Evolutionary conservation across 2,329 filamentous ascomycete genomes (phyloP), one percentile per base, ranked within the genome.

Genomic region (Aspergillus sp.): DNA sequence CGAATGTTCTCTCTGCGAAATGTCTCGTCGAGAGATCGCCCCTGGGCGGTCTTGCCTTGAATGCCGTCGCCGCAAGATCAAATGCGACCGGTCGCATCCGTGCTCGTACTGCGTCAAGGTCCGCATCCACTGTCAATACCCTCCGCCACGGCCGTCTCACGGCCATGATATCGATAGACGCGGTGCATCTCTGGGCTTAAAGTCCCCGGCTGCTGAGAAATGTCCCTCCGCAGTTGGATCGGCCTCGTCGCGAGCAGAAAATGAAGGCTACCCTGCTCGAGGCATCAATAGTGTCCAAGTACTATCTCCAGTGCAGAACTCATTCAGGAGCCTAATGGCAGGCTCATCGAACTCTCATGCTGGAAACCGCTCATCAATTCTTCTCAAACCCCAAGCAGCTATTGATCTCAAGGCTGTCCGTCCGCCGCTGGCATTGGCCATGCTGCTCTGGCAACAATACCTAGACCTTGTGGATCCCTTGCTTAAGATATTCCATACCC

Each of bases 401-500:
- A 15, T 34, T 5, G 8, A 44, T 13, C 26, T 49, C 3, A 24
- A 41, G 4, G 3, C 24, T 5, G 15, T 57, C 20, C 56, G 50
- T 9, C 60, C 60, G 30, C 51, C 55, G 15, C 43, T 55, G 2
- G 11, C 50, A 13, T 39, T 36, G 4, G 52, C 62, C 22, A 49
- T 50, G 4, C 55, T 56, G 6, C 54, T 66, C 6, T 68, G 63
- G 66, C 64, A 67, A 42, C 61, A 32, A 24, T 68, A 64, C 36
- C 18, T 68, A 18, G 62, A 65, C 13, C 50, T 50, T 9, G 80
- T 85, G 15, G 83, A 85, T 65, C 81, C 83, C 0, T 64, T 85
- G 3, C 71, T 85, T 60, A 85, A 85, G 61, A 73, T 85, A 3
- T 67, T 85, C 13, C 83, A 86, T 64, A 71, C 79, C 1, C 82